Base-by-base conservation (phyloP, 2,329 filamentous ascomycete genomes). In the Neocucurbitaria cava region DNA sequence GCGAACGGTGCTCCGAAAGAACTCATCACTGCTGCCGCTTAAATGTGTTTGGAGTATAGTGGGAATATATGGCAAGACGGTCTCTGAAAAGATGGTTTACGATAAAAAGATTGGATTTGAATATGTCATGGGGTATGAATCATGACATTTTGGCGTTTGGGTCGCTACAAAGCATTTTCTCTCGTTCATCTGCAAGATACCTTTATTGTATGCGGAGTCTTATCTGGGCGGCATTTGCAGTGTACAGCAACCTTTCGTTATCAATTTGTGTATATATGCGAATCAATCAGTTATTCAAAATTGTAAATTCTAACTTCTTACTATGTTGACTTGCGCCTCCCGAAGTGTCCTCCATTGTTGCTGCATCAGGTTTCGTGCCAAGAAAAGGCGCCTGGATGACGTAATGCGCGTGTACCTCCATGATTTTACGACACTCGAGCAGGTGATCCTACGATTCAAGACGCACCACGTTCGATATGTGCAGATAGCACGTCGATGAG, bases 1-100 rank as follows among this genome's bases (percentile, higher is more conserved):
- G 64, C 64, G 42, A 72, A 76, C 46, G 73, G 69, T 13, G 72
- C 69, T 15, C 71, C 75, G 1, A 59, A 65, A 44, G 73, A 78
- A 67, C 66, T 78, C 35, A 74, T 77, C 47, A 69, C 72, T 21
- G 74, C 71, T 28, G 68, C 75, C 6, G 74, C 76, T 35, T 73
- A 63, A 59, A 58, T 5, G 35, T 33, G 20, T 20, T 38, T 24
- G 48, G 48, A 47, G 31, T 58, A 41, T 54, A 46, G 54, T 36
- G 33, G 47, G 46, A 23, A 33, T 9, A 9, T 39, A 50, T 23
- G 50, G 49, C 47, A 18, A 45, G 54, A 20, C 48, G 39, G 43
- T 46, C 46, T 45, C 26, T 15, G 24, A 53, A 44, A 52, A 49
- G 50, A 53, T 1, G 40, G 26, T 36, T n/a, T 35, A 45, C 3